Evolutionary conservation across 2,329 filamentous ascomycete species (phyloP).

Genomic region (Metarhizium guizhouense): DNA sequence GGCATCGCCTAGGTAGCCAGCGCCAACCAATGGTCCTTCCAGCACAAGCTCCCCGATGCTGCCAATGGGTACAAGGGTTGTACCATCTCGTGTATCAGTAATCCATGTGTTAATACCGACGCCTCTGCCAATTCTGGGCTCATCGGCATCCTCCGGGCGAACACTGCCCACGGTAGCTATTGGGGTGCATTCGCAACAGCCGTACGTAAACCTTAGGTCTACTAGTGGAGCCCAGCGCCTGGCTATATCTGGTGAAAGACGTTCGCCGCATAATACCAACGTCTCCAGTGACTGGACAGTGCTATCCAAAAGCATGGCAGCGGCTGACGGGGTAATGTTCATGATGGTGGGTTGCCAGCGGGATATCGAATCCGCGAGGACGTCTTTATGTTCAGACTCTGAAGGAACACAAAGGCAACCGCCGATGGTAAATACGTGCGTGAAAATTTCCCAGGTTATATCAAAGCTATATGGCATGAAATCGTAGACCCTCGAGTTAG

Average conservation of each 20-base stretch:
- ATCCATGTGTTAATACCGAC: slow-evolving; percentile 13
- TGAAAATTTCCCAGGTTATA: slow-evolving; percentile 1
- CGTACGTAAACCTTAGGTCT: slow-evolving; percentile 1
- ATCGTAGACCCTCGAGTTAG: slow-evolving; percentile 6
- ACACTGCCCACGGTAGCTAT: background rate
- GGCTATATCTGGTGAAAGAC: background rate
- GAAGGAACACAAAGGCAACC: slow-evolving; percentile 2
- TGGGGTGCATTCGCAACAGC: background rate
- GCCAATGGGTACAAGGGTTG: slow-evolving; percentile 12
- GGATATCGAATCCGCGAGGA: background rate
- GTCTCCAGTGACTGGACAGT: background rate
- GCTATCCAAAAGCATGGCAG: background rate
- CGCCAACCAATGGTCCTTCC: slow-evolving; percentile 16
- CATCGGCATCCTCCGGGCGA: slow-evolving; percentile 1
- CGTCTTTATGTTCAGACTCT: background rate
- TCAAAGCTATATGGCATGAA: slow-evolving; percentile 3
- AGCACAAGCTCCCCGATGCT: slow-evolving; percentile 18
- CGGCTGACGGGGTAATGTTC: background rate
- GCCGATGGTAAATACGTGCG: background rate
- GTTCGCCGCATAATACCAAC: background rate
- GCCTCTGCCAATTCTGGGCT: slow-evolving; percentile 6
- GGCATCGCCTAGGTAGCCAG: slow-evolving; percentile 14
- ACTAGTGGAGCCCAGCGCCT: background rate
- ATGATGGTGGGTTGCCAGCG: slow-evolving; percentile 1
- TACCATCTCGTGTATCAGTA: slow-evolving; percentile 9